A percentile compares a stretch with the other conserved stretches of the same genome.
Evolutionary conservation across 1,139 yeast species (phyloP).

Genomic region (Suhomyces coccinellae): DNA sequence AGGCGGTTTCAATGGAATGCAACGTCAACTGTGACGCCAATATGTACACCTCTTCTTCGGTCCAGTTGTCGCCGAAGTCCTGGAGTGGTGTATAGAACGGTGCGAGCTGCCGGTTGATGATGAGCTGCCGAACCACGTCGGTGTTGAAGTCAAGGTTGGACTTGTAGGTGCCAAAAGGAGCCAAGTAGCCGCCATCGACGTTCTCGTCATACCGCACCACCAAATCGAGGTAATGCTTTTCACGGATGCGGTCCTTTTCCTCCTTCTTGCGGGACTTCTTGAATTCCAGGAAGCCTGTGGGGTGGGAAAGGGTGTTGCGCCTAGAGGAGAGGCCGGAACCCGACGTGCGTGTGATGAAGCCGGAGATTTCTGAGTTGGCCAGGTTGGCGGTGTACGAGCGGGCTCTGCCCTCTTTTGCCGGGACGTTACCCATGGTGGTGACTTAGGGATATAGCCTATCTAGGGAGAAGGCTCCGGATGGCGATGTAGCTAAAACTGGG

Average conservation of each 20-base stretch:
- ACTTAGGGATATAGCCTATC: too few species aligned
- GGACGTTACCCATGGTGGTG: conserved; percentile 56
- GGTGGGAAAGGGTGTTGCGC: conserved; percentile 23
- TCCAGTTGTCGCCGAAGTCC: conserved; percentile 76
- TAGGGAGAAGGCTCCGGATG: too few species aligned
- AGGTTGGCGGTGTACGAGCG: conserved; percentile 21
- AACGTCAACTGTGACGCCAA: conserved; percentile 55
- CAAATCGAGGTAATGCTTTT: conserved; percentile 54
- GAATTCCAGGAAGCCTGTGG: conserved; percentile 21
- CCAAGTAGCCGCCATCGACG: conserved; percentile 79
- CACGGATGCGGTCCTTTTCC: conserved; percentile 54
- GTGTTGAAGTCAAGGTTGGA: conserved; percentile 74
- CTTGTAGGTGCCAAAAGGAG: conserved; percentile 85
- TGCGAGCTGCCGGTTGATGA: conserved; percentile 63
- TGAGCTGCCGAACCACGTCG: conserved; percentile 65
- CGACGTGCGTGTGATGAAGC: conserved; percentile 13
- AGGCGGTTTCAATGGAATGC: conserved; percentile 61
- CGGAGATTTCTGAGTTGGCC: conserved; percentile 13
- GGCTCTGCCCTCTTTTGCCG: conserved; percentile 51
- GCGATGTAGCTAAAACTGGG: background rate
- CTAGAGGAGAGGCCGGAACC: conserved; percentile 11
- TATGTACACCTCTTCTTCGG: conserved; percentile 64
- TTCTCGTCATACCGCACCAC: conserved; percentile 59
- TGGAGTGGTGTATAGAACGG: conserved; percentile 91
- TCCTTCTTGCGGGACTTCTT: conserved; percentile 36